Base-by-base conservation (phyloP, 768 basidiomycete species). In the Pleurotus salmoneostramineus region DNA sequence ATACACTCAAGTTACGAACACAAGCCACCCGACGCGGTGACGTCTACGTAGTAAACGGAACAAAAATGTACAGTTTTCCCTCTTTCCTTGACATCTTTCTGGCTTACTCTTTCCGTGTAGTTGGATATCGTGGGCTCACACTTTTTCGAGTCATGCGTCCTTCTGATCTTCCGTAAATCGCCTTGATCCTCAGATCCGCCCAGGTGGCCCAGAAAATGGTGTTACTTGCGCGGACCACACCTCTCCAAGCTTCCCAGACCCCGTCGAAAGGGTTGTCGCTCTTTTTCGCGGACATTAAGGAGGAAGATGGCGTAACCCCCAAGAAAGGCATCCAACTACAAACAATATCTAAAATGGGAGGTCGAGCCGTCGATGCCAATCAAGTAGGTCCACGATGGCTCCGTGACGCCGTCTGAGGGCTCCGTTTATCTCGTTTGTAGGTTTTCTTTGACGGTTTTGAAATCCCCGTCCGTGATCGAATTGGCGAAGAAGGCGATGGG, bases 341-440 rank as follows among this genome's bases (percentile, higher is more conserved):
- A 32, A 45, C 46, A 11, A 64, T 64, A 33, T 51, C 59, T 37
- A 64, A 64, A 57, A 64, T 64, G 63, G 63, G 63, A 35, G 63
- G 58, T 5, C 50, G 63, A 12, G 63, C 58, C n/a, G 59, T 64
- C 3, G 63, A 64, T 31, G 63, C 63, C 8, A 64, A 64, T 42
- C 61, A 64, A 59, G 61, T 62, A 17, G n/a, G 40, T 42, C 12
- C 6, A 6, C 7, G 50, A 21, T 31, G n/a, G 10, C 27, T 27
- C 36, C 17, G 10, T 5, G 35, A 6, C 32, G 15, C 21, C 17
- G 14, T 5, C 27, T 3, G n/a, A 12, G n/a, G 4, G 15, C 21
- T 12, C 14, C 17, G 37, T 43, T 10, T 27, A 12, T 5, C 33
- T 17, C 31, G 3, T 37, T 21, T 7, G 35, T 14, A 55, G 52